These are phyloP conservation scores for Tulasnella sp. DNA, from an alignment of 768 basidiomycete species.

Conservation along the genomic window DNA sequence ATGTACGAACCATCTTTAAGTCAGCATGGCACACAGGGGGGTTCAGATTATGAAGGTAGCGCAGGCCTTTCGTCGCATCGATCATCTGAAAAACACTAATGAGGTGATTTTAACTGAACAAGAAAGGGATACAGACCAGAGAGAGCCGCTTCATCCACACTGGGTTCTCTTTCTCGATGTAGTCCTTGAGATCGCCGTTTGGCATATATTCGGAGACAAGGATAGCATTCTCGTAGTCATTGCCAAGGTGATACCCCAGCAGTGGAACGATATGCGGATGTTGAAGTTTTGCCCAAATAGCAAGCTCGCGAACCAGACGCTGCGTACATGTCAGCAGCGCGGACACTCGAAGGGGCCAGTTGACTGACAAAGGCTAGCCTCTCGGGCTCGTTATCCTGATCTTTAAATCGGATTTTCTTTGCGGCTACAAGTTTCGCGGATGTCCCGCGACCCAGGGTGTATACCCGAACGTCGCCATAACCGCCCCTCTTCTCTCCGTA, in stretches of 20 bases:
- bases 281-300: background rate
- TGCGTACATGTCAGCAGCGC: no score
- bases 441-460: no score
- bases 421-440: no score
- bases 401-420: no score
- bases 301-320: background rate
- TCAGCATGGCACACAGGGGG: conserved; percentile 7
- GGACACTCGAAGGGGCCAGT: no score
- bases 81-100: background rate
- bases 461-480: no score
- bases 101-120: background rate
- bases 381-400: no score
- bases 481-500: no score
- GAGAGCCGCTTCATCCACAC: background rate
- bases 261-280: background rate
- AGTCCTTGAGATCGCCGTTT: background rate
- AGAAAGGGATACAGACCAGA: background rate
- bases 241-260: background rate
- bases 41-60: background rate
- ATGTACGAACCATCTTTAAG: background rate
- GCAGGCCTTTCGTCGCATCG: background rate
- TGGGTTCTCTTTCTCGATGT: background rate
- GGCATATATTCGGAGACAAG: background rate
- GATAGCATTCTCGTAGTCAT: background rate
- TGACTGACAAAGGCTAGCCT: no score